Evolutionary conservation across 2,329 filamentous ascomycete species (phyloP).

Genomic region (Aspergillus udagawae): DNA sequence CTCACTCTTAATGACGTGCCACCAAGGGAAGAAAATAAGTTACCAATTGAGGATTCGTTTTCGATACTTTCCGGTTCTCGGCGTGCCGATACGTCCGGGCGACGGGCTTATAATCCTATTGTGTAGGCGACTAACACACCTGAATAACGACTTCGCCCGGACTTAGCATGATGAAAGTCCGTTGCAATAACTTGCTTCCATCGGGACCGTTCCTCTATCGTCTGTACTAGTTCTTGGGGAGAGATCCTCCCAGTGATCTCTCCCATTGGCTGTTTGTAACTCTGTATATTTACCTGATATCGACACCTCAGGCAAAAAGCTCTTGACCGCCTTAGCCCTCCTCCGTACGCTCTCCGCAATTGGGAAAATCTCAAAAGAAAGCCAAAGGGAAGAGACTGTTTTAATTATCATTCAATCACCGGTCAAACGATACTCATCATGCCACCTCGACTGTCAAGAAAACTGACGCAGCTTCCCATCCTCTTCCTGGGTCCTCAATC

Average conservation of each 20-base stretch:
- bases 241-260: neutral
- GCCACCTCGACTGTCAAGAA: constrained; percentile 32
- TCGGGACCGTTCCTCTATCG: neutral
- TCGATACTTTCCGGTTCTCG: neutral
- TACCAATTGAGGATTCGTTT: neutral
- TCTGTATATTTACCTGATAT: neutral
- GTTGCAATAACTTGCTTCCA: neutral
- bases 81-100: neutral
- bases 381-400: neutral
- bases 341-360: neutral
- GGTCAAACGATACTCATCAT: constrained; percentile 20
- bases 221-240: neutral
- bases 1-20: neutral
- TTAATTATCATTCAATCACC: neutral
- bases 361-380: neutral
- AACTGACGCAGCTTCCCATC: constrained; percentile 28
- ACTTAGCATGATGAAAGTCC: neutral
- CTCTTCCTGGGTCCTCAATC: constrained; percentile 22
- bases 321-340: neutral
- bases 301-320: neutral
- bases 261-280: neutral
- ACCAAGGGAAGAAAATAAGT: neutral
- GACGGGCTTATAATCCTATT: neutral
- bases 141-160: neutral
- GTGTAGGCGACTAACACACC: neutral